Conservation (phyloP, 108 stramenopile species). For the Aurantiochytrium sp. region DNA sequence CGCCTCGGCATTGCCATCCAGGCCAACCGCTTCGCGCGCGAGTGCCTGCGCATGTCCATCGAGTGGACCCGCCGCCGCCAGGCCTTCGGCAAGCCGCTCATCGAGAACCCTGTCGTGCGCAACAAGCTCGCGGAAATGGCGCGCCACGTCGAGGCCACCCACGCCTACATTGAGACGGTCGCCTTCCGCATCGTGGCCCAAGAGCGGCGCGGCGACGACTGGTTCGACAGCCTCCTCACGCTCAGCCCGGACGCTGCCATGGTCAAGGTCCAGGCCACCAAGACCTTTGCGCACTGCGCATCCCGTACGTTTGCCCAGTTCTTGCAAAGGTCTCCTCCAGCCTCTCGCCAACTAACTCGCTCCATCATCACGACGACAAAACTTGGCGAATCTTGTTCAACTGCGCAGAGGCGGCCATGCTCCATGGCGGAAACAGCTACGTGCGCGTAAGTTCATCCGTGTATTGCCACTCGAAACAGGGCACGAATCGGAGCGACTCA, state of each 20-base stretch:
- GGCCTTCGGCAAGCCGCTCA: slow-evolving; percentile 21
- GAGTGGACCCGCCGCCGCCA: background rate
- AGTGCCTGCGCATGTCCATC: background rate
- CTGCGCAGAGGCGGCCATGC: slow-evolving; percentile 23
- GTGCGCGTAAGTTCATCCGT: background rate
- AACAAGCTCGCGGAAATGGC: slow-evolving; percentile 18
- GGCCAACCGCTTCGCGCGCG: slow-evolving; percentile 19
- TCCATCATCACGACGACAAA: too few relatives aligned
- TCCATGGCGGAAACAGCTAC: slow-evolving; percentile 1
- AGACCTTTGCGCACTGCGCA: background rate
- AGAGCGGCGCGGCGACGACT: slow-evolving; percentile 17
- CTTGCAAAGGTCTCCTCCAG: too few relatives aligned
- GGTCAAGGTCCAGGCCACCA: slow-evolving; percentile 21
- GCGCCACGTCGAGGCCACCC: background rate
- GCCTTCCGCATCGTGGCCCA: slow-evolving; percentile 28
- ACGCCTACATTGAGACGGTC: background rate
- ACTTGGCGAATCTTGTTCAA: too few relatives aligned
- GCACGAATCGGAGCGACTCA: too few relatives aligned
- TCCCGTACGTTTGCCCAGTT: background rate
- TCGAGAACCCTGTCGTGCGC: background rate
- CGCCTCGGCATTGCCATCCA: slow-evolving; percentile 13
- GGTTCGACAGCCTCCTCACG: background rate
- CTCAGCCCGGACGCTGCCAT: slow-evolving; percentile 2
- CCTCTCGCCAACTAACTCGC: too few relatives aligned
- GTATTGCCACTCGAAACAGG: too few relatives aligned